phyloP scores from a whole-genome alignment of 2,329 filamentous ascomycete species.

The Claviceps sp. region DNA sequence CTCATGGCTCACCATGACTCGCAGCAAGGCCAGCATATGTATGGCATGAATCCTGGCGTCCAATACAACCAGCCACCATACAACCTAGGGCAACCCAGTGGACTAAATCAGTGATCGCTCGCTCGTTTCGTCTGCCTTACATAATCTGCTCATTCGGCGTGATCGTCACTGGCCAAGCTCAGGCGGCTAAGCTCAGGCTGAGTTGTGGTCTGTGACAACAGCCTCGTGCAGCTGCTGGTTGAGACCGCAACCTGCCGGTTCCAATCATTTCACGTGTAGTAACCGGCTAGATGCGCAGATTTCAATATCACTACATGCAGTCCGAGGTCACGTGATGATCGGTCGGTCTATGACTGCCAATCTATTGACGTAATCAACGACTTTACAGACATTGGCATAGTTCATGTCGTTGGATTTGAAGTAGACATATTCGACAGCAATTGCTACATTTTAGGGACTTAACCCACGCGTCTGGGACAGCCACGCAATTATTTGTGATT shows the following conservation, averaged over 20 bases:
- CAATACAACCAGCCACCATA: conserved; percentile 70
- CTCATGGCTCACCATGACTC: conserved; percentile 95
- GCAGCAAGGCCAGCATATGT: conserved; percentile 73
- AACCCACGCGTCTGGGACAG: conserved; percentile 4
- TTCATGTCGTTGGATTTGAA: conserved; percentile 19
- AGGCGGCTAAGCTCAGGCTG: neutral
- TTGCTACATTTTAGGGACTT: conserved; percentile 49
- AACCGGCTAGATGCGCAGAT: neutral
- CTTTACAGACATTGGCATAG: conserved; percentile 5
- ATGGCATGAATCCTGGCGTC: conserved; percentile 62
- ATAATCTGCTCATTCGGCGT: neutral
- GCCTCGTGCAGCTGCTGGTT: neutral
- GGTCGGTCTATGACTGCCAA: neutral
- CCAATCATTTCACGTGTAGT: neutral
- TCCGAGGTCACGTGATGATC: neutral
- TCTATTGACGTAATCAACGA: conserved; percentile 3
- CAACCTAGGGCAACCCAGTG: conserved; percentile 50
- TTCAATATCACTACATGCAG: neutral
- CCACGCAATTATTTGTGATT: conserved; percentile 10
- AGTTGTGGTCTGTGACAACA: neutral
- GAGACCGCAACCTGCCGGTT: neutral
- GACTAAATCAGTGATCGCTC: conserved; percentile 51
- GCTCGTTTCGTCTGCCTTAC: neutral
- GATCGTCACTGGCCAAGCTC: neutral
- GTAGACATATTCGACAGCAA: conserved; percentile 39